Evolutionary conservation across 2,329 filamentous ascomycete genomes (phyloP), one percentile per base, ranked within the genome.

Genomic region (Apiospora rasikravindrae): DNA sequence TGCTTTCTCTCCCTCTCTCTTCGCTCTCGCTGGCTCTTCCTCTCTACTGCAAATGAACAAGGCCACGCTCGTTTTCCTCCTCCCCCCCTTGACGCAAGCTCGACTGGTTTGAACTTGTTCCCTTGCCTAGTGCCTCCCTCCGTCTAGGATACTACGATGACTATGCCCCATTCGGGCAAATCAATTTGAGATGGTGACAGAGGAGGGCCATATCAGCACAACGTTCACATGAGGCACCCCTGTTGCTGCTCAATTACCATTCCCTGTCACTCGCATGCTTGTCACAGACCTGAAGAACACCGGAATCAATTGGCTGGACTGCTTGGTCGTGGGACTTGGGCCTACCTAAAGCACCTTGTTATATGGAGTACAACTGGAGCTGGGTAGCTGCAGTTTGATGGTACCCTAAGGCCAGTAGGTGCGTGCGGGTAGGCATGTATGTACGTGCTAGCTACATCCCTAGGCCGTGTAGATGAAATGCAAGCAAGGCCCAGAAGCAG

Each of bases 161-260:
- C 57, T 64, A 64, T 64, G 29, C 57, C 53, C 33, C 57, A 64
- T 64, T 64, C 33, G 33, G 57, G 57, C 57, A 64, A 40, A 64
- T 64, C 57, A 64, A 64, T 64, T 64, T 64, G 57, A 40, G 57
- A 64, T 64, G 40, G 33, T 22, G 33, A 64, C 33, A n/a, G 57
- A 37, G 57, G 33, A 42, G 33, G 53, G 53, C 37, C 53, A 61
- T 61, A 61, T 61, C 57, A 57, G 26, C 26, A 64, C 57, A 64
- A 64, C 57, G 19, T 40, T 64, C 57, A 64, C 57, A 64, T n/a
- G 33, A 64, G 40, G 29, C 33, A 64, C 57, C 57, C 57, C 57
- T 64, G 57, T 22, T 64, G 57, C 57, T 22, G 29, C 40, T 64
- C 57, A n/a, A 64, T 64, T 40, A 14, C 33, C 22, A 2, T 40